Evolutionary conservation across 169 alveolate species (phyloP).

Genomic region (Miamiensis avidus): DNA sequence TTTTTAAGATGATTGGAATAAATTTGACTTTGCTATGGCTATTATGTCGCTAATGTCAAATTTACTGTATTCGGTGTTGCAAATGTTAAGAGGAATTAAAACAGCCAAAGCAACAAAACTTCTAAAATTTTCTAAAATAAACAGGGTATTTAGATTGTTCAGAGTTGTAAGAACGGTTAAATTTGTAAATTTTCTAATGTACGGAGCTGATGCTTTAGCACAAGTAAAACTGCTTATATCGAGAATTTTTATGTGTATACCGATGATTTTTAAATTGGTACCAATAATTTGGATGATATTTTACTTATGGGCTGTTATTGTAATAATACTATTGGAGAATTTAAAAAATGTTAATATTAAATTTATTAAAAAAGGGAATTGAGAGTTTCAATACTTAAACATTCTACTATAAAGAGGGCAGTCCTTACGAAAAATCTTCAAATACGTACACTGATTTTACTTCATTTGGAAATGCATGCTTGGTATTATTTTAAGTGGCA

Average conservation of each 20-base stretch:
- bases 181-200: not conserved
- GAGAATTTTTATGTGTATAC: slow-evolving; percentile 23
- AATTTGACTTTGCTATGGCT: slow-evolving; percentile 18
- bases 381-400: slow-evolving; percentile 14
- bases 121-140: slow-evolving; percentile 4
- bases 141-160: slow-evolving; percentile 20
- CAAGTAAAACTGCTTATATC: slow-evolving; percentile 2
- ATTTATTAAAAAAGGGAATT: too few relatives aligned
- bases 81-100: slow-evolving; percentile 1
- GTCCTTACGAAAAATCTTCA: slow-evolving; percentile 2
- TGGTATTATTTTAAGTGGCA: slow-evolving; percentile 16
- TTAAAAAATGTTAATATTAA: too few relatives aligned
- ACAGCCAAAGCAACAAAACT: slow-evolving; percentile 18
- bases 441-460: not conserved
- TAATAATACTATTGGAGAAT: too few relatives aligned
- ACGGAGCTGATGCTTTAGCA: not conserved
- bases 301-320: slow-evolving; percentile 12
- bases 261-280: not conserved
- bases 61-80: not conserved
- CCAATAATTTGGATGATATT: slow-evolving; percentile 16
- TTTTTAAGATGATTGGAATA: slow-evolving; percentile 19
- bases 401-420: not conserved
- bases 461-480: slow-evolving; percentile 5
- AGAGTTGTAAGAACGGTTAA: slow-evolving; percentile 15
- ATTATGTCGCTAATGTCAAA: not conserved